Base-by-base conservation (phyloP, 2,329 filamentous ascomycete species). In the Sarocladiaceae sp. region DNA sequence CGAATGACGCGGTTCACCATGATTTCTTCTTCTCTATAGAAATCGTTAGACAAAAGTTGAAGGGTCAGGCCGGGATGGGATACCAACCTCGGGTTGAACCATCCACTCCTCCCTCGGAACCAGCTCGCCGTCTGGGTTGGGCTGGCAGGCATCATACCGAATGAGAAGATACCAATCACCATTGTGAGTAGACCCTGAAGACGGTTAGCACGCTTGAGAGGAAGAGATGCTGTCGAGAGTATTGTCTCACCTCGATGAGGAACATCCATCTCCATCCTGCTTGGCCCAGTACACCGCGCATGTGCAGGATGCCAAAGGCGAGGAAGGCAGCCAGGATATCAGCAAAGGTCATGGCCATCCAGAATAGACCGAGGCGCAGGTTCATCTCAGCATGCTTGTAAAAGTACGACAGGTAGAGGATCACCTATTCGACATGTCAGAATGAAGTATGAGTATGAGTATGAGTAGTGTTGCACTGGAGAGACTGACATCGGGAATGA, bases 361-460 rank as follows among this genome's bases (percentile, higher is more conserved):
- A 88, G 60, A 88, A 88, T 55, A 72, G 81, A 33, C 78, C 78
- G 10, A 88, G 66, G 0, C 85, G 75, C 24, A 76, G 70, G 0
- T 83, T 80, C 1, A 88, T 64, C 56, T 88, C 84, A 44, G 69
- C 71, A 1, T 76, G 77, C 3, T 75, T 87, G 64, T 86, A 88
- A 61, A 83, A 88, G 59, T 88, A 88, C 2, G 76, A 80, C 19
- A 39, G 34, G 15, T 39, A 39, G 18, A 39, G 20, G 1, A 76
- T 46, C 7, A 46, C 29, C 45, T 46, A 23, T 11, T 19, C 6
- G 44, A 39, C 6, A 51, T 43, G 13, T 51, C 49, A 0, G 50
- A 60, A 13, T 19, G 7, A 26, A 12, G 18, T 24, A 15, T 31
- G n/a, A 10, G 15, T 16, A 19, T 15, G n/a, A 3, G 23, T 19